Conservation (phyloP, 2,329 filamentous ascomycete genomes). For the Cercospora citrullina region DNA sequence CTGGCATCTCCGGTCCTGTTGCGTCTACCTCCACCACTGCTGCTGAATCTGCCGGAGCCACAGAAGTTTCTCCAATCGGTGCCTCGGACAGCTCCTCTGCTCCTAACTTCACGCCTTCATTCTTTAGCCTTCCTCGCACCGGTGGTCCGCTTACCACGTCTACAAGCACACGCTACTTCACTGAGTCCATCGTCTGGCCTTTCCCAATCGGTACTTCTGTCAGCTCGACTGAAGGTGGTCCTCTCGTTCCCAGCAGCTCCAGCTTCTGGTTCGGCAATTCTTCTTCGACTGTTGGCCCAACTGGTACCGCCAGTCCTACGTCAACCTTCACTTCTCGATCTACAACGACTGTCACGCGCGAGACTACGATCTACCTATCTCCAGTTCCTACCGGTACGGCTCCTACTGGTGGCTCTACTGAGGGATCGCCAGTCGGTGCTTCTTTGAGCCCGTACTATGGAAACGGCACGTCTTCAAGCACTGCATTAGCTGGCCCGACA, state of each 20-base stretch:
- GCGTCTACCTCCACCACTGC: neutral
- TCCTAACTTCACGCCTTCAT: slow-evolving; percentile 6
- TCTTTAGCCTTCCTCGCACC: neutral
- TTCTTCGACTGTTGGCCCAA: neutral
- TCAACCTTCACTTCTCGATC: neutral
- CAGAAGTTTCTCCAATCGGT: slow-evolving; percentile 16
- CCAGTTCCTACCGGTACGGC: neutral
- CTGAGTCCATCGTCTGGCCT: neutral
- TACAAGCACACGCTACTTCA: slow-evolving; percentile 8
- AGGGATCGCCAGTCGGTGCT: neutral
- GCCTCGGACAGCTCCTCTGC: slow-evolving; percentile 9
- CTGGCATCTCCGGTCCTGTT: slow-evolving; percentile 7
- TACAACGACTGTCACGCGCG: neutral
- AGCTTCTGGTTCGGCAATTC: slow-evolving; percentile 1
- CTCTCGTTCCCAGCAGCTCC: neutral
- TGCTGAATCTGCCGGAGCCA: slow-evolving; percentile 8
- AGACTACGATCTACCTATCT: neutral
- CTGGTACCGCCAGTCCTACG: neutral
- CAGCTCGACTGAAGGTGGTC: neutral
- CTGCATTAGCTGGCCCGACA: neutral
- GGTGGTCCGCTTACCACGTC: neutral
- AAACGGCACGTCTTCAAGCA: neutral
- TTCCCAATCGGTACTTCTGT: neutral
- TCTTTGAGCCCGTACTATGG: neutral
- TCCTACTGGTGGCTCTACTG: neutral